phyloP scores from a whole-genome alignment of 2,329 filamentous ascomycete genomes.

The Basipetospora chlamydospora region DNA sequence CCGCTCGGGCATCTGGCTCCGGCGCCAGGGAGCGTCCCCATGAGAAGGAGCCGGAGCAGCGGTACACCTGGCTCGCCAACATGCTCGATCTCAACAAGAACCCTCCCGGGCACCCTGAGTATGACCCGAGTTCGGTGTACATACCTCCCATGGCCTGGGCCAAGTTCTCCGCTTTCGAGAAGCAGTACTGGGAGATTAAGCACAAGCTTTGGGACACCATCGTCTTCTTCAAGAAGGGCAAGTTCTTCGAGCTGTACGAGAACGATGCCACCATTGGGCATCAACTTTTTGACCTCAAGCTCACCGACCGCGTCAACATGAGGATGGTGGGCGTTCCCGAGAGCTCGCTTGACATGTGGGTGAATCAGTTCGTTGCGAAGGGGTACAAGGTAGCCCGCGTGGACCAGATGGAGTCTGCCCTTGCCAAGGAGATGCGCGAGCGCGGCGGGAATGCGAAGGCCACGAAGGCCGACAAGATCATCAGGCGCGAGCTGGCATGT shows the following conservation, averaged over 20 bases:
- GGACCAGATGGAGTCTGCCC: slow-evolving; percentile 88
- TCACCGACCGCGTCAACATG: slow-evolving; percentile 98
- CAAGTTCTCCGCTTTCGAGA: slow-evolving; percentile 87
- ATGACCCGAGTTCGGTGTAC: slow-evolving; percentile 81
- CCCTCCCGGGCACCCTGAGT: slow-evolving; percentile 66
- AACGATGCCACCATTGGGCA: slow-evolving; percentile 95
- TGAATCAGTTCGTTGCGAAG: slow-evolving; percentile 95
- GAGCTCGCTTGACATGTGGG: slow-evolving; percentile 90
- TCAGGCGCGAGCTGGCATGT: slow-evolving; percentile 76
- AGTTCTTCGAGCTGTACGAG: slow-evolving; percentile 97
- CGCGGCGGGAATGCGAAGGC: slow-evolving; percentile 44
- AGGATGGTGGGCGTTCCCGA: slow-evolving; percentile 98
- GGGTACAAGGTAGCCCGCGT: slow-evolving; percentile 95
- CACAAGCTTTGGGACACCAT: slow-evolving; percentile 95
- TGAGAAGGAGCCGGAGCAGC: slow-evolving; percentile 66
- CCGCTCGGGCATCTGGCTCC: slow-evolving; percentile 10
- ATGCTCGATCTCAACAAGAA: slow-evolving; percentile 74
- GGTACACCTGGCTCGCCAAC: slow-evolving; percentile 83
- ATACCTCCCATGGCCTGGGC: slow-evolving; percentile 68
- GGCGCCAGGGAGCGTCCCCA: slow-evolving; percentile 54
- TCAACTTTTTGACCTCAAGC: slow-evolving; percentile 91
- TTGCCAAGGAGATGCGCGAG: slow-evolving; percentile 98
- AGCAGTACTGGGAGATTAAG: slow-evolving; percentile 99
- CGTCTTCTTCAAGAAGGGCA: slow-evolving; percentile 99
- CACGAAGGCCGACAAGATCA: slow-evolving; percentile 80